Percentiles rank a stretch among this genome's conserved stretches.
These are phyloP conservation scores for Fusarium tricinctum DNA, from an alignment of 2,329 filamentous ascomycete genomes.

Conservation along the genomic window DNA sequence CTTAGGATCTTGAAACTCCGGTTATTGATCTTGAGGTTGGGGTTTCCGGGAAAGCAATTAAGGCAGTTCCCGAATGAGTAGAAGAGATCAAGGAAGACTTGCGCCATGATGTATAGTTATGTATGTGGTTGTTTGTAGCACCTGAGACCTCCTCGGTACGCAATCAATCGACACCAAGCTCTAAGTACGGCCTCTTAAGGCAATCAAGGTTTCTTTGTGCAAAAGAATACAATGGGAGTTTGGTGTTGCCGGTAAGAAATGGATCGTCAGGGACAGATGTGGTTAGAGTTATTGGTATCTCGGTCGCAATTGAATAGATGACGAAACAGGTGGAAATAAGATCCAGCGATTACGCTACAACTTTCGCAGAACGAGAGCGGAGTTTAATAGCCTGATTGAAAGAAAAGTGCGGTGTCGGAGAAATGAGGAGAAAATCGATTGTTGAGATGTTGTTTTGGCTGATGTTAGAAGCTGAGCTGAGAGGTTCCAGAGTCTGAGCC, in stretches of 20 bases:
- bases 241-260: constrained; percentile 12
- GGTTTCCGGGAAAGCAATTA: constrained; percentile 94
- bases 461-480: constrained; percentile 31
- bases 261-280: constrained; percentile 35
- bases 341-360: background rate
- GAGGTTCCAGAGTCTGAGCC: constrained; percentile 44
- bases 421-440: constrained; percentile 8
- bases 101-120: constrained; percentile 70
- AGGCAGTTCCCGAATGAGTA: constrained; percentile 96
- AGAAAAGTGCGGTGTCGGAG: background rate
- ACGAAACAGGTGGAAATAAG: background rate
- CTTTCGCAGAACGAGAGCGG: background rate
- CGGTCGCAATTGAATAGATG: constrained; percentile 31
- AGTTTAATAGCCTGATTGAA: background rate
- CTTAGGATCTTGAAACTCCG: constrained; percentile 96
- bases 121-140: constrained; percentile 7
- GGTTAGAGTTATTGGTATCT: constrained; percentile 10
- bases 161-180: constrained; percentile 9
- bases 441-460: constrained; percentile 32
- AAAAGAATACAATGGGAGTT: constrained; percentile 6
- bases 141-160: background rate
- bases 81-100: constrained; percentile 88
- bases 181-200: background rate
- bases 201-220: background rate
- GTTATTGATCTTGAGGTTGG: constrained; percentile 94